Conservation (phyloP, 2,329 filamentous ascomycete genomes). For the Rhynchosporium graminicola region DNA sequence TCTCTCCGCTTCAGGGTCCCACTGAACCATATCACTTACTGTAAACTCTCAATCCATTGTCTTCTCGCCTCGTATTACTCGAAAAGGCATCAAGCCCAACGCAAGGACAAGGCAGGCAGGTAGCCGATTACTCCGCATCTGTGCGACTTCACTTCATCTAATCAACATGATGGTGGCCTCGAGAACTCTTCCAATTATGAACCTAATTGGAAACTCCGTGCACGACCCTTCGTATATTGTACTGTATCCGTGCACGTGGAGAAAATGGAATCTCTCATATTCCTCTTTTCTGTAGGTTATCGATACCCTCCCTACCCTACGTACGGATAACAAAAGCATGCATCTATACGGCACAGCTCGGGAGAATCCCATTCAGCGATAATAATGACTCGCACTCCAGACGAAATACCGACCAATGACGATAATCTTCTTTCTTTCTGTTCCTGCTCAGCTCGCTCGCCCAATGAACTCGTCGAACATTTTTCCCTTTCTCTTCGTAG, state of each 20-base stretch:
- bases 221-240: neutral
- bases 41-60: neutral
- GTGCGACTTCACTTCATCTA: conserved; percentile 9
- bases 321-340: neutral
- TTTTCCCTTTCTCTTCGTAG: neutral
- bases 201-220: neutral
- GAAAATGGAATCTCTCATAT: neutral
- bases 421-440: neutral
- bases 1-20: neutral
- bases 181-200: neutral
- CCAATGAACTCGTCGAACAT: neutral
- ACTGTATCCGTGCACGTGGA: conserved; percentile 4
- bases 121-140: conserved; percentile 3
- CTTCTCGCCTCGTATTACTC: conserved; percentile 12
- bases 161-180: conserved; percentile 11
- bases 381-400: neutral
- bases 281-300: neutral
- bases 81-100: conserved; percentile 8
- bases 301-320: too few relatives aligned
- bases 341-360: conserved; percentile 7
- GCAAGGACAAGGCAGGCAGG: neutral
- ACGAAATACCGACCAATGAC: neutral
- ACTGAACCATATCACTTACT: neutral
- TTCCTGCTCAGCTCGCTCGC: neutral
- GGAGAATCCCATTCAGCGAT: too few relatives aligned